These are phyloP conservation scores for Xanthoconium separans DNA, from an alignment of 1,284 basidiomycete genomes.

Conservation along the genomic window DNA sequence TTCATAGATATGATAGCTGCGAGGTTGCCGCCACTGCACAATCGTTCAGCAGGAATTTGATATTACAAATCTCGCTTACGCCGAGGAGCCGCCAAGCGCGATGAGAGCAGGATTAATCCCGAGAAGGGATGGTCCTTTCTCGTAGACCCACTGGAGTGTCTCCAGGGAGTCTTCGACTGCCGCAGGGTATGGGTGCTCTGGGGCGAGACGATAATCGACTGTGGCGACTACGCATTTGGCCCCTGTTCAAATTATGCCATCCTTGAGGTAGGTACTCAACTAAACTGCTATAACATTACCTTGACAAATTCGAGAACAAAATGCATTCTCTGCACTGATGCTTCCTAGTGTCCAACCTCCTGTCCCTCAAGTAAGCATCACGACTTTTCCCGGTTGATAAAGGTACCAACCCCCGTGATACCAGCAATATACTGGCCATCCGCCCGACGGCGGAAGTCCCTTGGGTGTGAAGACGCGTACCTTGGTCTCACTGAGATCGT, in stretches of 20 bases:
- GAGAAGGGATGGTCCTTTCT: constrained; percentile 39
- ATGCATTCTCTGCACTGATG: constrained; percentile 37
- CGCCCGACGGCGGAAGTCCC: constrained; percentile 32
- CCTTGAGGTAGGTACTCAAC: not conserved
- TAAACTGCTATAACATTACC: constrained; percentile 9
- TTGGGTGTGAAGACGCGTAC: constrained; percentile 49
- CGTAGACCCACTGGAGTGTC: constrained; percentile 48
- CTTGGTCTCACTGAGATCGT: constrained; percentile 37
- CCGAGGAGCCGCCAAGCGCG: constrained; percentile 56
- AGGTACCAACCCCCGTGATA: constrained; percentile 44
- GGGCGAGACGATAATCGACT: constrained; percentile 60
- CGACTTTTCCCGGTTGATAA: not conserved
- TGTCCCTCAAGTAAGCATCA: constrained; percentile 14
- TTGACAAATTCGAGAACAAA: constrained; percentile 32
- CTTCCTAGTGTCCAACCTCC: constrained; percentile 54
- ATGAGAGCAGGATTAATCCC: constrained; percentile 40
- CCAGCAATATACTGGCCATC: constrained; percentile 51
- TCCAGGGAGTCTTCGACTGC: constrained; percentile 58
- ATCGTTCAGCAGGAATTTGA: constrained; percentile 1
- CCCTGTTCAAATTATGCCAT: constrained; percentile 14
- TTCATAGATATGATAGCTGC: constrained; percentile 50
- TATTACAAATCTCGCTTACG: constrained; percentile 30
- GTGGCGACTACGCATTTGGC: constrained; percentile 46
- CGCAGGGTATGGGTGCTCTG: constrained; percentile 57
- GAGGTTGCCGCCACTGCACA: constrained; percentile 51